These are phyloP conservation scores for Globisporangium acanthophoron DNA, from an alignment of 352 stramenopile species.

Conservation along the genomic window DNA sequence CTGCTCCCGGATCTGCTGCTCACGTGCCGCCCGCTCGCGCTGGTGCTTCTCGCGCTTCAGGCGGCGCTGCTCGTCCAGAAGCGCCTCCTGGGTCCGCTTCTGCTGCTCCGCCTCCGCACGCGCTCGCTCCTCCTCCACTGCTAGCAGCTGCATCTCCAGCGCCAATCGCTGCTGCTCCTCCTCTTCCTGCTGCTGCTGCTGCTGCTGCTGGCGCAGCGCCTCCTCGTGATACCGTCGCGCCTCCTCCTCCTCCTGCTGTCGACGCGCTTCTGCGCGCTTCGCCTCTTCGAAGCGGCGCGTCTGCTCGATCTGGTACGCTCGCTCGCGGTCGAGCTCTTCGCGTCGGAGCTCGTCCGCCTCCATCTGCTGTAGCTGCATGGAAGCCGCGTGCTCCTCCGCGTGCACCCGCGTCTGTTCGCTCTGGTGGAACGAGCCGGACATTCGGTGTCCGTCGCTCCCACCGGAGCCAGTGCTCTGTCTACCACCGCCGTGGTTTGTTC, in stretches of 20 bases:
- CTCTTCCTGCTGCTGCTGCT: constrained; percentile 13
- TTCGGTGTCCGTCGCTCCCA: constrained; percentile 19
- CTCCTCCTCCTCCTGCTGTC: constrained; percentile 4
- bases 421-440: constrained; percentile 18
- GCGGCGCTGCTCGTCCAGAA: constrained; percentile 59
- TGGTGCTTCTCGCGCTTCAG: constrained; percentile 72
- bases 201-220: constrained; percentile 17
- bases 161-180: constrained; percentile 9
- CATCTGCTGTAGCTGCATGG: constrained; percentile 4
- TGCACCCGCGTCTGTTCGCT: constrained; percentile 20
- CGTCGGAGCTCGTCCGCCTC: constrained; percentile 5
- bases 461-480: constrained; percentile 36
- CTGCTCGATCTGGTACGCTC: constrained; percentile 13
- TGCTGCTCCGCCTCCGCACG: constrained; percentile 17
- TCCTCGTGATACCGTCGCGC: constrained; percentile 7
- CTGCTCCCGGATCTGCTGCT: constrained; percentile 28
- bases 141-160: constrained; percentile 21
- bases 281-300: constrained; percentile 16
- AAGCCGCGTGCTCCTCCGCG: constrained; percentile 14
- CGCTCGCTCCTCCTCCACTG: constrained; percentile 16
- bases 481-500: constrained; percentile 24
- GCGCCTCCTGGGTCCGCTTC: constrained; percentile 27
- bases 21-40: constrained; percentile 38
- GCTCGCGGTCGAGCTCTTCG: constrained; percentile 12
- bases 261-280: constrained; percentile 13